Conservation (phyloP, 192 early-diverging fungal species). For the Gamsiella multidivaricata region DNA sequence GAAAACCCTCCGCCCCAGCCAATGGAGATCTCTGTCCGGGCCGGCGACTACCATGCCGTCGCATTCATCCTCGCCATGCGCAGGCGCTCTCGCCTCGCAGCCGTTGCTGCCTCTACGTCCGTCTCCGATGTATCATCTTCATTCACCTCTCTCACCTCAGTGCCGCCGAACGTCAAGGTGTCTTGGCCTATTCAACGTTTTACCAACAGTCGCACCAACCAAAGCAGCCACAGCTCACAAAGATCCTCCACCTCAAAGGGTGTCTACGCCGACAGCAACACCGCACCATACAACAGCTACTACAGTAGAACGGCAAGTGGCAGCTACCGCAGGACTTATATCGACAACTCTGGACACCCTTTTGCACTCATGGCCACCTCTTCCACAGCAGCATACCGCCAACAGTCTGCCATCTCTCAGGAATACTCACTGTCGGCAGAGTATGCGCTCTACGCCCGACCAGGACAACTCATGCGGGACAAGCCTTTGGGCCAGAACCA, state of each 20-base stretch:
- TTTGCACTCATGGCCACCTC: constrained; percentile 25
- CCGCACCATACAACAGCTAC: not conserved
- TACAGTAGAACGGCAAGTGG: too few relatives aligned
- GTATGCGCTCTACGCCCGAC: constrained; percentile 46
- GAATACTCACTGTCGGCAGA: constrained; percentile 30
- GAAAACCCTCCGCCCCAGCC: constrained; percentile 46
- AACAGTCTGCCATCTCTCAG: not conserved
- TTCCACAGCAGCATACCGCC: constrained; percentile 17
- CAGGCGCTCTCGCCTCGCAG: constrained; percentile 27
- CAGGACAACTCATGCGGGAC: constrained; percentile 46
- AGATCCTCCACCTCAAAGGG: not conserved
- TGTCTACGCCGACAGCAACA: not conserved
- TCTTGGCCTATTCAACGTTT: not conserved
- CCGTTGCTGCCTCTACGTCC: too few relatives aligned
- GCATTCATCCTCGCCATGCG: constrained; percentile 55
- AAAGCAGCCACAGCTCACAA: not conserved
- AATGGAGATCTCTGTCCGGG: constrained; percentile 47
- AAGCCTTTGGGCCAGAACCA: constrained; percentile 42
- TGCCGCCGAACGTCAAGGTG: not conserved
- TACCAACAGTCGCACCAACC: not conserved
- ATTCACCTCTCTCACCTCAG: not conserved
- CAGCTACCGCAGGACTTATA: not conserved
- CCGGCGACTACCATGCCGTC: constrained; percentile 50
- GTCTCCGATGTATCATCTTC: not conserved
- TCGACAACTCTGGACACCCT: constrained; percentile 32